Evolutionary conservation across 140 eudicot species (phyloP).

Genomic region (Bidens hawaiensis): DNA sequence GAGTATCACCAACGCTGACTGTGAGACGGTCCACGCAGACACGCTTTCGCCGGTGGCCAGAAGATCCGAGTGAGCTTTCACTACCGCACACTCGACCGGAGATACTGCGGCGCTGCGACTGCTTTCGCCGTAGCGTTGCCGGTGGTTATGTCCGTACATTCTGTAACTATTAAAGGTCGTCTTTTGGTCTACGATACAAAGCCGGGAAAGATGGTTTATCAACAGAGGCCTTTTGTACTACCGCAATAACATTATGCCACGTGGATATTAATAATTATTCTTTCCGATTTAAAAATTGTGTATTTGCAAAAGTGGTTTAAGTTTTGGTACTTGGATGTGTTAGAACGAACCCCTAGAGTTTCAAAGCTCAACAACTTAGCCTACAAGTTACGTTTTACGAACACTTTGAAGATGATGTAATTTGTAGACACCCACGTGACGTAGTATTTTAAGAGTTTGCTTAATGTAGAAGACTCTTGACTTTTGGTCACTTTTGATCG

Average conservation of each 20-base stretch:
- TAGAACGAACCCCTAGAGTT: not conserved
- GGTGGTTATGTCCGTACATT: conserved; percentile 18
- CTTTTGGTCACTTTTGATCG: no score
- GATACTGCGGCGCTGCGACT: conserved; percentile 9
- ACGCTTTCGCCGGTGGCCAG: conserved; percentile 45
- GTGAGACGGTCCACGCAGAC: conserved; percentile 56
- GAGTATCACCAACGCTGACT: conserved; percentile 46
- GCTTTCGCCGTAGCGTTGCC: conserved; percentile 15
- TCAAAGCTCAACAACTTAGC: not conserved
- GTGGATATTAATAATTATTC: not conserved
- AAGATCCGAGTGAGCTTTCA: conserved; percentile 43
- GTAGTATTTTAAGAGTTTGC: not conserved
- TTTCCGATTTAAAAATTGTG: not conserved
- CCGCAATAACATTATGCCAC: conserved; percentile 3
- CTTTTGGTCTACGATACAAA: conserved; percentile 9
- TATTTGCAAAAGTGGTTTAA: not conserved
- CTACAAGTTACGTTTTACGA: not conserved
- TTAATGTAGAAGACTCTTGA: not conserved
- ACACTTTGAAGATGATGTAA: not conserved
- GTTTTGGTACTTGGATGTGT: not conserved
- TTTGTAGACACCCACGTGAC: no score
- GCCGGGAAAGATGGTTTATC: not conserved
- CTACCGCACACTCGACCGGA: conserved; percentile 42
- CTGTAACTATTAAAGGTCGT: conserved; percentile 11
- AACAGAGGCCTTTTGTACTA: not conserved